Evolutionary conservation across 2,329 filamentous ascomycete genomes (phyloP), one percentile per base, ranked within the genome.

Genomic region (Diaporthe sp.): DNA sequence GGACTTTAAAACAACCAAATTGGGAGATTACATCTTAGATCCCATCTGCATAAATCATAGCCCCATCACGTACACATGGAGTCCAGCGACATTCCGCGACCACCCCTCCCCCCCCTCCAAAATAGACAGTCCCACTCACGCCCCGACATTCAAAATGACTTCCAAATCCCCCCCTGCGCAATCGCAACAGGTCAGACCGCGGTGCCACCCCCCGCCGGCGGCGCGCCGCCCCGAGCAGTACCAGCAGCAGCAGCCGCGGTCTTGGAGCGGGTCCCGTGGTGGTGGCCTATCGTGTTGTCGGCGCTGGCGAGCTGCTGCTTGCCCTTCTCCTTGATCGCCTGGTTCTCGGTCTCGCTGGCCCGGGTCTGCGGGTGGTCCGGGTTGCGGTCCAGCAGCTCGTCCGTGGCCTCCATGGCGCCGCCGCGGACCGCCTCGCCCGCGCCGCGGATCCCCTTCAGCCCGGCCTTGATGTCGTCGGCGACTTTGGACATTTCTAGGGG

Each of bases 351-450:
- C 75, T 78, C 75, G 22, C 79, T 74, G 4, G 78, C 78, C 57
- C 79, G 78, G 17, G 80, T 79, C 46, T 79, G 44, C 0, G 81
- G 76, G 74, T 81, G 79, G 77, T 79, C 80, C 39, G 60, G 37
- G 62, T 78, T 73, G 57, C 75, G 80, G 78, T 82, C 81, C 71
- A 83, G 77, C 6, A 79, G 79, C 65, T 81, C 80, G 76, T 83
- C 82, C 6, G 79, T 76, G 8, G 78, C 79, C 39, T 79, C 77
- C 76, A 82, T 76, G n/a, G 79, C 71, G 51, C 71, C 77, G 46
- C 82, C 82, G n/a, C 82, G 80, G n/a, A 83, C 68, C 13, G 79
- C 78, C 68, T 83, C 82, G 49, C 82, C 82, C 8, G 79, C 80
- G 71, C 82, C 82, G 25, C 77, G 79, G 73, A 83, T 76, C 74